Evolutionary conservation across 1,139 yeast species (phyloP), one percentile per base, ranked within the genome.

Genomic region (Lodderomyces theae): DNA sequence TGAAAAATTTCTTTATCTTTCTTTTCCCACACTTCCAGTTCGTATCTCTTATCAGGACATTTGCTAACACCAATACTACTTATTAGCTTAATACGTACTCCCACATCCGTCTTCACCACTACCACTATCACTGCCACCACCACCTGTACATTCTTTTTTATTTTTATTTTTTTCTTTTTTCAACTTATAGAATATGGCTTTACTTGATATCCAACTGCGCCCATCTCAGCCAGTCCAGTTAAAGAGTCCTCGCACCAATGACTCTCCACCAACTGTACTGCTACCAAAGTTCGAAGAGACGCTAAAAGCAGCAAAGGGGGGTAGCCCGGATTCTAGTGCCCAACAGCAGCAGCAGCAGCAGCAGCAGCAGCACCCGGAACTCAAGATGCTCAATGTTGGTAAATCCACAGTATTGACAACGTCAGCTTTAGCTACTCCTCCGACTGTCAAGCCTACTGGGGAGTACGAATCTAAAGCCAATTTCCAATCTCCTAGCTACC

Each of bases 121-220:
- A n/a, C 30, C 11, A 26, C 15, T 10, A n/a, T 10, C 15, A 29
- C 32, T n/a, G n/a, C n/a, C n/a, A 22, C 35, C 13, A 8, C 35
- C n/a, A 12, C 18, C 12, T 21, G 26, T 33, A 33, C 18, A 23
- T 21, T 12, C 5, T 4, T 25, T 12, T n/a, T 13, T 45, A 12
- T 22, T 19, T 24, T 13, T n/a, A n/a, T n/a, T n/a, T n/a, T n/a
- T n/a, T n/a, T n/a, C n/a, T n/a, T n/a, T n/a, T n/a, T n/a, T n/a
- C n/a, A n/a, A n/a, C n/a, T n/a, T n/a, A n/a, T n/a, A n/a, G n/a
- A 31, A 39, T 8, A 45, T 45, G 49, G 39, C 49, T 16, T 48
- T 52, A 47, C 49, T 53, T 43, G 56, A 53, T 39, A 50, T 53
- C 24, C 54, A 52, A 40, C 57, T 45, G 29, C 53, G 50, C 33